phyloP scores from a whole-genome alignment of 2,329 filamentous ascomycete genomes.

The Chrysoporthe cubensis region DNA sequence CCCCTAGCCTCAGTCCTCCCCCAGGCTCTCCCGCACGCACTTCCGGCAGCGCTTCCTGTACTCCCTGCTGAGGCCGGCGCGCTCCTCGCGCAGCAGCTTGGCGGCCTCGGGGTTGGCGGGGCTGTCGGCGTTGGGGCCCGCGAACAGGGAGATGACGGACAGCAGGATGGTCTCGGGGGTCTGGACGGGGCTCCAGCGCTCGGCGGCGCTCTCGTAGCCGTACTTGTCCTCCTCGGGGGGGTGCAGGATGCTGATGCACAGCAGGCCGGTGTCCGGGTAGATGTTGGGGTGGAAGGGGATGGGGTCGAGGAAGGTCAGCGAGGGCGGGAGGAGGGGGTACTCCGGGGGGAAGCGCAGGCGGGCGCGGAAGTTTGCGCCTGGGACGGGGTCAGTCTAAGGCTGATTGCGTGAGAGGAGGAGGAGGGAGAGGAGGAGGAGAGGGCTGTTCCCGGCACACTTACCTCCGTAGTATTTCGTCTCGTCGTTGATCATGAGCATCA shows the following conservation, averaged over 20 bases:
- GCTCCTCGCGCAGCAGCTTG: conserved; percentile 81
- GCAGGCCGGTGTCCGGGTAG: conserved; percentile 75
- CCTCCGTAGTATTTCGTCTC: conserved; percentile 93
- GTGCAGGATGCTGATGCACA: conserved; percentile 97
- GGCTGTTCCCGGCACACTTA: conserved; percentile 40
- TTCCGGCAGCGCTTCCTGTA: conserved; percentile 79
- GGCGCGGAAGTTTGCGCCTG: conserved; percentile 92
- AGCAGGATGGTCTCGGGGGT: conserved; percentile 93
- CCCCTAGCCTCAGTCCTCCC: conserved; percentile 59
- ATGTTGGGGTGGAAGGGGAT: conserved; percentile 95
- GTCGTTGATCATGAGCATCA: conserved; percentile 97
- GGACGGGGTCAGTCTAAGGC: too few species aligned
- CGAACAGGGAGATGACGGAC: conserved; percentile 89
- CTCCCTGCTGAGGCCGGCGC: conserved; percentile 62
- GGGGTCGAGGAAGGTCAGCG: conserved; percentile 82
- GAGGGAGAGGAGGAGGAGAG: neutral
- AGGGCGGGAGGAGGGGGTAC: conserved; percentile 87
- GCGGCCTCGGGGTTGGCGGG: conserved; percentile 96
- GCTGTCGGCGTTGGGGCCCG: conserved; percentile 92
- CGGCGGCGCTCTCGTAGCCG: conserved; percentile 87
- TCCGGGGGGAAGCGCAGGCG: conserved; percentile 79
- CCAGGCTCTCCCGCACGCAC: conserved; percentile 80
- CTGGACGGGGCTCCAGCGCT: conserved; percentile 95
- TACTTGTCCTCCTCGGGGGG: conserved; percentile 92
- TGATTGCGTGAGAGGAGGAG: too few species aligned